Conservation (phyloP, 352 stramenopile species). For the Pythium dissimile region DNA sequence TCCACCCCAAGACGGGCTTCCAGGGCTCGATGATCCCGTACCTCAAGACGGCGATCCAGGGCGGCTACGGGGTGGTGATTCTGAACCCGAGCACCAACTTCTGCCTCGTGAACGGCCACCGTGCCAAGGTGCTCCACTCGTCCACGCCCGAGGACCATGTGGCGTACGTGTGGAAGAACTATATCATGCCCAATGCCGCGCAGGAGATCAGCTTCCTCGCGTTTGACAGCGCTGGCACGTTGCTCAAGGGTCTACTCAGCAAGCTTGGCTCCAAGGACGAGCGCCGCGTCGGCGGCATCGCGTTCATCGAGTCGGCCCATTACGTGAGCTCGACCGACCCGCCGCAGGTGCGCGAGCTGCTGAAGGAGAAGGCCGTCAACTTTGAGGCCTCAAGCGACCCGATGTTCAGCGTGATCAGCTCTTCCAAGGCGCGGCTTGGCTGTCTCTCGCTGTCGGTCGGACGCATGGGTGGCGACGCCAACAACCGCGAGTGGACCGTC, state of each 20-base stretch:
- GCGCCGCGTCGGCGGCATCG: constrained; percentile 66
- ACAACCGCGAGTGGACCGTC: constrained; percentile 80
- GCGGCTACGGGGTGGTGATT: constrained; percentile 77
- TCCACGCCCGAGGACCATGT: constrained; percentile 73
- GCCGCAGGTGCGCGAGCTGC: constrained; percentile 45
- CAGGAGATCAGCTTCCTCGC: constrained; percentile 86
- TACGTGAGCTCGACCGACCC: constrained; percentile 60
- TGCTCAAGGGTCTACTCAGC: constrained; percentile 72
- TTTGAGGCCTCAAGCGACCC: constrained; percentile 79
- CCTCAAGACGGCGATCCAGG: constrained; percentile 81
- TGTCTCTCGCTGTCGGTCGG: constrained; percentile 80
- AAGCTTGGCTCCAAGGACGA: constrained; percentile 55
- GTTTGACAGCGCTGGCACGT: constrained; percentile 58
- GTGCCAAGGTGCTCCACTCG: constrained; percentile 81
- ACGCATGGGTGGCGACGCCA: constrained; percentile 56
- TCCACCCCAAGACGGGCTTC: constrained; percentile 79
- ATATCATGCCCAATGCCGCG: constrained; percentile 73
- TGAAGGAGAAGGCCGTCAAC: constrained; percentile 74
- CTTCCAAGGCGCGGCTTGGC: constrained; percentile 62
- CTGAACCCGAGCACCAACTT: constrained; percentile 84
- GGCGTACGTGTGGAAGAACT: constrained; percentile 85
- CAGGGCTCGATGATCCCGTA: constrained; percentile 88
- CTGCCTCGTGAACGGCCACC: constrained; percentile 73
- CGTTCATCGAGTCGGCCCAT: constrained; percentile 83
- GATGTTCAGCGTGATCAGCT: constrained; percentile 82